Evolutionary conservation across 2,329 filamentous ascomycete species (phyloP).

Genomic region (Dryadomyces quercivorus): DNA sequence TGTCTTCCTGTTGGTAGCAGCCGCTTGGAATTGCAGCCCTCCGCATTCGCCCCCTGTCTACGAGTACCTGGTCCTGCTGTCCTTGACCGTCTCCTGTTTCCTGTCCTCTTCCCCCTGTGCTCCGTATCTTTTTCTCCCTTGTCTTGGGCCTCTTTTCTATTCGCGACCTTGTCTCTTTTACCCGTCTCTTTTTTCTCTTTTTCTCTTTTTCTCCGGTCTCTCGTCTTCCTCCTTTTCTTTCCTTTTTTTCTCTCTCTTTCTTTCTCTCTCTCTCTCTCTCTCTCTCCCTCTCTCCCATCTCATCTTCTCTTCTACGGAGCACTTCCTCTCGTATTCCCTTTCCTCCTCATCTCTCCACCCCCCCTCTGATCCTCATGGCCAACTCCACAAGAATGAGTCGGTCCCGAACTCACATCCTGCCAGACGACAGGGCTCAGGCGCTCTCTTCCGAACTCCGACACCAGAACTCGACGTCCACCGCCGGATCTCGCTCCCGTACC

Average conservation of each 20-base stretch:
- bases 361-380: slow-evolving; percentile 4
- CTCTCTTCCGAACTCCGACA: slow-evolving; percentile 5
- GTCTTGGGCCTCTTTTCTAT: no score
- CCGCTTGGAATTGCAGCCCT: neutral
- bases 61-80: no score
- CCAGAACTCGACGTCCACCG: slow-evolving; percentile 6
- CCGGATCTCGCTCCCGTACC: neutral
- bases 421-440: slow-evolving; percentile 8
- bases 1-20: neutral
- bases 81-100: neutral
- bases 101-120: neutral
- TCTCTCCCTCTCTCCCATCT: no score
- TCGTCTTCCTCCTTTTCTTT: neutral
- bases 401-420: slow-evolving; percentile 10
- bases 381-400: slow-evolving; percentile 1
- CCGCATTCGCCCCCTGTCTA: no score
- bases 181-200: neutral
- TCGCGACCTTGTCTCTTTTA: neutral
- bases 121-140: no score
- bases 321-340: neutral
- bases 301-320: neutral
- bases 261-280: no score
- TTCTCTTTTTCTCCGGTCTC: neutral
- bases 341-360: neutral
- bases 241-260: neutral